Conservation (phyloP, 495 filamentous ascomycete species). For the Sporormia fimetaria region DNA sequence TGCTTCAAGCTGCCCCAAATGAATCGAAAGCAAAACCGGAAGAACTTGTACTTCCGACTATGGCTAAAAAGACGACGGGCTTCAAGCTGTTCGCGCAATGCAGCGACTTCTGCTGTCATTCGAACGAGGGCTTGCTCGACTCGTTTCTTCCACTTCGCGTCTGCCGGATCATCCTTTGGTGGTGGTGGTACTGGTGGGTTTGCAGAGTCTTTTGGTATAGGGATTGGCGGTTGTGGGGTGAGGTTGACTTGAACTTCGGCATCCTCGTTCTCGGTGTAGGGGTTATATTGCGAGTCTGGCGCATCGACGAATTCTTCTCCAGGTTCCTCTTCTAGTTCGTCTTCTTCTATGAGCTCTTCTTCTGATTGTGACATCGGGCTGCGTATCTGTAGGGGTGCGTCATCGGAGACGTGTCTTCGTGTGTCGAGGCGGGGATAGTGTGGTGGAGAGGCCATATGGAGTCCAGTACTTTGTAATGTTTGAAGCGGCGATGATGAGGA, state of each 20-base stretch:
- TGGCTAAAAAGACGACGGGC: constrained; percentile 46
- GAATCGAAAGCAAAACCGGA: constrained; percentile 63
- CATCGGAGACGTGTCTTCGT: constrained; percentile 5
- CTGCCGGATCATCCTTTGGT: constrained; percentile 6
- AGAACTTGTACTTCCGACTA: constrained; percentile 43
- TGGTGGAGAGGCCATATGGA: constrained; percentile 22
- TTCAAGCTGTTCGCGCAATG: constrained; percentile 85
- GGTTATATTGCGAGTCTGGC: constrained; percentile 32
- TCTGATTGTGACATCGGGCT: constrained; percentile 75
- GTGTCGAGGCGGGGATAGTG: constrained; percentile 8
- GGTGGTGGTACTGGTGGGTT: constrained; percentile 1
- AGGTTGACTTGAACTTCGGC: constrained; percentile 6
- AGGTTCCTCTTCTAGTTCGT: constrained; percentile 30
- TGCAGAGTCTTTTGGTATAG: not conserved
- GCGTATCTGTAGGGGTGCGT: constrained; percentile 47
- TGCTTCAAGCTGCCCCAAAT: constrained; percentile 62
- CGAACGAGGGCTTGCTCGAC: constrained; percentile 82
- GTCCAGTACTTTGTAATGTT: constrained; percentile 21
- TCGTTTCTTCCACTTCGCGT: constrained; percentile 59
- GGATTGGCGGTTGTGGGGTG: not conserved
- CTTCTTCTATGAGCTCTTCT: constrained; percentile 45
- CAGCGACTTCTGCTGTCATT: constrained; percentile 86
- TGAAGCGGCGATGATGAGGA: constrained; percentile 39
- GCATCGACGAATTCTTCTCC: constrained; percentile 35
- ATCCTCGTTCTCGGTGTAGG: constrained; percentile 16